A percentile compares a stretch with the other conserved stretches of the same genome.
Conservation (phyloP, 2,329 filamentous ascomycete genomes). For the Tolypocladium ophioglossoides region DNA sequence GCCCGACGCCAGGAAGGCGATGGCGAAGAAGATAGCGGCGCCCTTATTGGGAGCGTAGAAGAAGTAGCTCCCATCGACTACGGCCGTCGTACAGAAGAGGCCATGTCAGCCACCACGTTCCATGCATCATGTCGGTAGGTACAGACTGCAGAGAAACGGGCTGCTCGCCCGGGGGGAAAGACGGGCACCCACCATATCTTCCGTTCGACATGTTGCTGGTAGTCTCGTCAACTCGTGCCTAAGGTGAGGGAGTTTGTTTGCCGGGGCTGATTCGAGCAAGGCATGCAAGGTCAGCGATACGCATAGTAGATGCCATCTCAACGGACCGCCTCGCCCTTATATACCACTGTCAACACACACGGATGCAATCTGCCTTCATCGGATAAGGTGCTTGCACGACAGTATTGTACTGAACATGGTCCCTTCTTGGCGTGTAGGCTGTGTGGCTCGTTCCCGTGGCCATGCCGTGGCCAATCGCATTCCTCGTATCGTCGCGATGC, state of each 20-base stretch:
- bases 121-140: not conserved
- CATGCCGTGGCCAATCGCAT: not conserved
- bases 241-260: too few species aligned
- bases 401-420: too few species aligned
- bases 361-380: too few species aligned
- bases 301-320: not conserved
- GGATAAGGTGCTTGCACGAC: too few species aligned
- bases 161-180: too few species aligned
- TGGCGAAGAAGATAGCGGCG: constrained; percentile 34
- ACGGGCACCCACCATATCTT: not conserved
- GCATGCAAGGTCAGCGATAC: not conserved
- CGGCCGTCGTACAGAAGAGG: not conserved
- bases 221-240: not conserved
- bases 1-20: constrained; percentile 27
- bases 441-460: not conserved
- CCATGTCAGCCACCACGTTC: not conserved
- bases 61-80: constrained; percentile 32
- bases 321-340: not conserved
- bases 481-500: not conserved
- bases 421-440: not conserved
- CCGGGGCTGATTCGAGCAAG: not conserved
- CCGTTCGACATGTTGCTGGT: not conserved
- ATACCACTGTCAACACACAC: too few species aligned
- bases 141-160: not conserved
- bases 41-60: constrained; percentile 37